These are phyloP conservation scores for Lipomyces oligophaga DNA, from an alignment of 805 yeast species.

Conservation along the genomic window DNA sequence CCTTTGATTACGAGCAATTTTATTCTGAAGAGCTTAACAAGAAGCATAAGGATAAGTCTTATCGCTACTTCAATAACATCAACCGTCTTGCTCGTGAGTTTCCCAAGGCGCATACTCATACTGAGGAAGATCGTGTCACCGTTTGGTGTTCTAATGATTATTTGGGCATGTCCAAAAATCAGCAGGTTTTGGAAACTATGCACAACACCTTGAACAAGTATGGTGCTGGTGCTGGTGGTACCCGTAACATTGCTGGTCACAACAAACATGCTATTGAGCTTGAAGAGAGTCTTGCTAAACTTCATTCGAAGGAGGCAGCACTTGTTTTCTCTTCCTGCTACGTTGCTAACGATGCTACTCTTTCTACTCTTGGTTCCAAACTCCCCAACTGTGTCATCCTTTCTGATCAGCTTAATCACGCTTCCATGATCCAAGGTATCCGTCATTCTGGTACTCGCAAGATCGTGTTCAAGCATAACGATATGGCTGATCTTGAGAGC, in stretches of 20 bases:
- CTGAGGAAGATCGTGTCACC: constrained; percentile 71
- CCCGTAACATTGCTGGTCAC: constrained; percentile 98
- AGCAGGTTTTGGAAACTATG: constrained; percentile 69
- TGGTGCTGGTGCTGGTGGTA: constrained; percentile 99
- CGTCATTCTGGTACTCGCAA: constrained; percentile 83
- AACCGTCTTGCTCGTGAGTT: constrained; percentile 91
- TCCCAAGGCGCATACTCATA: constrained; percentile 83
- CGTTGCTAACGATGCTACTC: constrained; percentile 94
- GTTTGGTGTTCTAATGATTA: constrained; percentile 99
- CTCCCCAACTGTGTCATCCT: constrained; percentile 86
- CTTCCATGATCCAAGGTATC: constrained; percentile 96
- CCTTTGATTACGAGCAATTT: constrained; percentile 68
- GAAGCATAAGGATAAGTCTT: constrained; percentile 85
- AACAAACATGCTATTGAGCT: constrained; percentile 81
- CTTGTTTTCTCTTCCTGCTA: constrained; percentile 92
- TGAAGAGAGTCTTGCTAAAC: constrained; percentile 81
- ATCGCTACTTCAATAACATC: constrained; percentile 94
- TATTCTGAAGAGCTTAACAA: constrained; percentile 62
- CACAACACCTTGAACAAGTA: constrained; percentile 74
- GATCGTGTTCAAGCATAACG: constrained; percentile 88
- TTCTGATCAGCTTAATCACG: constrained; percentile 91
- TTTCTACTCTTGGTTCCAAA: constrained; percentile 85
- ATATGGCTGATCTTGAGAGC: constrained; percentile 75
- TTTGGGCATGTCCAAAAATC: constrained; percentile 87
- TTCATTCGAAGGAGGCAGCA: constrained; percentile 93